A percentile compares a stretch with the other conserved stretches of the same genome.
These are phyloP conservation scores for Aspergillus aculeatus DNA, from an alignment of 2,329 filamentous ascomycete genomes.

Conservation along the genomic window DNA sequence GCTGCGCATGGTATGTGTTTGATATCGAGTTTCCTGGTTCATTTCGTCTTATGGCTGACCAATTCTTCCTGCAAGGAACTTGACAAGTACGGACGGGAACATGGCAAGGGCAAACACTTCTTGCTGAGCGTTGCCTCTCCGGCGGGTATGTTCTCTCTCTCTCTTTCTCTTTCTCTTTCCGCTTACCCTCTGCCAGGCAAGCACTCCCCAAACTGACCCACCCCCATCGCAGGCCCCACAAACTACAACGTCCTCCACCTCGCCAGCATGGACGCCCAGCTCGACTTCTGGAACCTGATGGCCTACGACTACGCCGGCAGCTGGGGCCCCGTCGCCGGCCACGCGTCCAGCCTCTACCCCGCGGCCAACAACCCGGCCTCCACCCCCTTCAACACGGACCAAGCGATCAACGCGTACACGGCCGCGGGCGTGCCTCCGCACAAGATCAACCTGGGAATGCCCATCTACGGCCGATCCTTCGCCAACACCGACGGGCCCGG, in stretches of 20 bases:
- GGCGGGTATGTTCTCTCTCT: constrained; percentile 31
- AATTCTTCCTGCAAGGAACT: constrained; percentile 31
- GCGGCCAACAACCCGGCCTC: constrained; percentile 56
- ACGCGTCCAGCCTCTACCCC: constrained; percentile 76
- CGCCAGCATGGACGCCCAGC: constrained; percentile 46
- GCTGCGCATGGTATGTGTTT: constrained; percentile 29
- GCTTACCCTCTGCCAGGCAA: background rate
- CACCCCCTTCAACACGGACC: constrained; percentile 76
- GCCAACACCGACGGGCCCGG: constrained; percentile 74
- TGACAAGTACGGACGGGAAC: constrained; percentile 40
- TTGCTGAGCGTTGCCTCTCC: constrained; percentile 49
- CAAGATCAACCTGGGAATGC: constrained; percentile 89
- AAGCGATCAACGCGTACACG: constrained; percentile 70
- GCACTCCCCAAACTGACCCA: background rate
- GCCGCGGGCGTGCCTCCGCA: constrained; percentile 59
- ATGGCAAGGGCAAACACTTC: constrained; percentile 43
- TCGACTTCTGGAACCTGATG: constrained; percentile 64
- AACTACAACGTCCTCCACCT: constrained; percentile 48
- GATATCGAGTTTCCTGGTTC: background rate
- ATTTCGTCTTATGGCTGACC: background rate
- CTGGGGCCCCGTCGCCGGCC: constrained; percentile 71
- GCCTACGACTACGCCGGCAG: constrained; percentile 82
- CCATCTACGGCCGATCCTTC: constrained; percentile 86
- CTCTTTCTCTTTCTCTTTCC: too few relatives aligned
- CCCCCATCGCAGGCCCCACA: constrained; percentile 31